Evolutionary conservation across 192 early-diverging fungal genomes (phyloP).

Genomic region (Glomus cerebriforme): DNA sequence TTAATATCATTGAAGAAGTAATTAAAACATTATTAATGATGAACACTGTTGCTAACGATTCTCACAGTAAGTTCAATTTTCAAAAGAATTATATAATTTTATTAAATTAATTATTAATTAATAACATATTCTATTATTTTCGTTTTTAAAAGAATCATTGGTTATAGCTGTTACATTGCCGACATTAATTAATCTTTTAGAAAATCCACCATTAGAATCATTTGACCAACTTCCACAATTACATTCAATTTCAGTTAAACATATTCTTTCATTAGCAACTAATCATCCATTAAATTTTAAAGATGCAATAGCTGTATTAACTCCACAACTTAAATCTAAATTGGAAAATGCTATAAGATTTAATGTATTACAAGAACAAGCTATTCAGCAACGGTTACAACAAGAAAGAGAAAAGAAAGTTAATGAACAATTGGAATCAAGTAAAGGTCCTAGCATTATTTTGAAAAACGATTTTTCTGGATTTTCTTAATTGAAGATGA

Average conservation of each 20-base stretch:
- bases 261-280: constrained; percentile 47
- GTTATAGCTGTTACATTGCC: constrained; percentile 49
- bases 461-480: constrained; percentile 48
- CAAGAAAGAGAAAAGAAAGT: constrained; percentile 37
- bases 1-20: constrained; percentile 47
- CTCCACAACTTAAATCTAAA: constrained; percentile 44
- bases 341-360: constrained; percentile 53
- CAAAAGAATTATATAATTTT: not conserved
- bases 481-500: constrained; percentile 9
- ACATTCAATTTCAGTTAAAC: constrained; percentile 46
- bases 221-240: constrained; percentile 21
- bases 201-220: constrained; percentile 24
- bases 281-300: constrained; percentile 46
- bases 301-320: constrained; percentile 37
- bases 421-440: constrained; percentile 27
- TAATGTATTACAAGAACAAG: constrained; percentile 46
- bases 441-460: constrained; percentile 45
- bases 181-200: constrained; percentile 47
- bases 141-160: constrained; percentile 32
- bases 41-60: constrained; percentile 38
- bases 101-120: not conserved
- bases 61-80: constrained; percentile 42
- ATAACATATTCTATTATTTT: not conserved
- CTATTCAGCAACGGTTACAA: constrained; percentile 42
- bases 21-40: constrained; percentile 51